Conservation (phyloP, 148 eudicot species). For the Fallopia convolvulus region DNA sequence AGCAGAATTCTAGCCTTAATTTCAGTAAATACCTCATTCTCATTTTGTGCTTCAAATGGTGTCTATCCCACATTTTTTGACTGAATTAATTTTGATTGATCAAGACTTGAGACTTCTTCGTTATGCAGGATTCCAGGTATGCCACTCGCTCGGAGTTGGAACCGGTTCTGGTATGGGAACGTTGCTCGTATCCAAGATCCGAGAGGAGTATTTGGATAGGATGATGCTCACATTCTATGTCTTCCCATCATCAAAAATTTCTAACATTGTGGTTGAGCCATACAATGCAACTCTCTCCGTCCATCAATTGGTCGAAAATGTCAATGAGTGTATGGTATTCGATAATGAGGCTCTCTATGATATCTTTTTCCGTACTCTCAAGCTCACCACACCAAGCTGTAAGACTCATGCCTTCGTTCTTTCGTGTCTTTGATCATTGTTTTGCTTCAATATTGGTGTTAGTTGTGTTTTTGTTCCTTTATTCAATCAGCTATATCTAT, state of each 20-base stretch:
- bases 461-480: no score
- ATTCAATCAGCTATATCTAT: neutral
- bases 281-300: slow-evolving; percentile 54
- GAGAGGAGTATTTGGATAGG: slow-evolving; percentile 52
- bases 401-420: slow-evolving; percentile 10
- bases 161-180: slow-evolving; percentile 62
- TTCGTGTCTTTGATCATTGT: neutral
- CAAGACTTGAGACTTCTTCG: neutral
- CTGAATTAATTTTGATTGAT: no score
- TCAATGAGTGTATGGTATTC: slow-evolving; percentile 53
- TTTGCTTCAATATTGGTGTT: no score
- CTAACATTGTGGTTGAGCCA: slow-evolving; percentile 53
- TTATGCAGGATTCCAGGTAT: slow-evolving; percentile 42
- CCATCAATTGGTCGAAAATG: slow-evolving; percentile 54
- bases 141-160: slow-evolving; percentile 55
- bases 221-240: slow-evolving; percentile 58
- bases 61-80: no score
- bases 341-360: slow-evolving; percentile 54
- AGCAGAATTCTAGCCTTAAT: no score
- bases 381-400: slow-evolving; percentile 60
- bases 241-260: slow-evolving; percentile 51
- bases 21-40: no score
- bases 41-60: no score
- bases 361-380: slow-evolving; percentile 51
- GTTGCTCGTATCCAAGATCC: slow-evolving; percentile 40